Conservation (phyloP, 805 yeast species). For the Zygoascus flipseniorum region DNA sequence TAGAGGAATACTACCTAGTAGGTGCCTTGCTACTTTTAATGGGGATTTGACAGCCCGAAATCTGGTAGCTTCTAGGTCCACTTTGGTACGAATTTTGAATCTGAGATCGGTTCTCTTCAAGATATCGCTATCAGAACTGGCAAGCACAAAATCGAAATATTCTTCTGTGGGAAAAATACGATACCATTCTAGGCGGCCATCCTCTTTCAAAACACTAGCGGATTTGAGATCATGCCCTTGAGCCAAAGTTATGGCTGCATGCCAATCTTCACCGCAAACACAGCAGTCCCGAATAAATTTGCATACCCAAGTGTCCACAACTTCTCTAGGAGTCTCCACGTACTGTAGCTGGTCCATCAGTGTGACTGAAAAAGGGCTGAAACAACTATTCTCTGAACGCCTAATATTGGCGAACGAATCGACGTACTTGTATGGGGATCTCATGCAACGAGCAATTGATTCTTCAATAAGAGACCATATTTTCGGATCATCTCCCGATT, state of each 20-base stretch:
- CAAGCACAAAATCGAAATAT: slow-evolving; percentile 10
- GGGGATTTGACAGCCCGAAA: slow-evolving; percentile 2
- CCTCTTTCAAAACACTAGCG: neutral
- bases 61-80: slow-evolving; percentile 10
- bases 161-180: neutral
- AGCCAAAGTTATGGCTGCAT: slow-evolving; percentile 8
- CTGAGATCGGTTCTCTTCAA: slow-evolving; percentile 4
- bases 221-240: neutral
- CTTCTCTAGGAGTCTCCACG: slow-evolving; percentile 29
- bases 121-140: neutral
- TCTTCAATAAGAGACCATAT: slow-evolving; percentile 70
- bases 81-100: neutral
- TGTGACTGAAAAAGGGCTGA: slow-evolving; percentile 52
- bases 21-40: neutral
- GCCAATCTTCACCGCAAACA: slow-evolving; percentile 52
- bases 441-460: slow-evolving; percentile 57
- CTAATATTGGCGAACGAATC: slow-evolving; percentile 38
- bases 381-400: slow-evolving; percentile 21
- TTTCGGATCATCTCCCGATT: slow-evolving; percentile 7
- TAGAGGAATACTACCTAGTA: slow-evolving; percentile 1
- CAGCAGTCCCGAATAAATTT: slow-evolving; percentile 39
- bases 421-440: slow-evolving; percentile 77
- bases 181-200: neutral
- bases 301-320: slow-evolving; percentile 41
- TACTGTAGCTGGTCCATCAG: slow-evolving; percentile 64